These are phyloP conservation scores for Diaporthe batatas DNA, from an alignment of 2,329 filamentous ascomycete genomes.

Conservation along the genomic window DNA sequence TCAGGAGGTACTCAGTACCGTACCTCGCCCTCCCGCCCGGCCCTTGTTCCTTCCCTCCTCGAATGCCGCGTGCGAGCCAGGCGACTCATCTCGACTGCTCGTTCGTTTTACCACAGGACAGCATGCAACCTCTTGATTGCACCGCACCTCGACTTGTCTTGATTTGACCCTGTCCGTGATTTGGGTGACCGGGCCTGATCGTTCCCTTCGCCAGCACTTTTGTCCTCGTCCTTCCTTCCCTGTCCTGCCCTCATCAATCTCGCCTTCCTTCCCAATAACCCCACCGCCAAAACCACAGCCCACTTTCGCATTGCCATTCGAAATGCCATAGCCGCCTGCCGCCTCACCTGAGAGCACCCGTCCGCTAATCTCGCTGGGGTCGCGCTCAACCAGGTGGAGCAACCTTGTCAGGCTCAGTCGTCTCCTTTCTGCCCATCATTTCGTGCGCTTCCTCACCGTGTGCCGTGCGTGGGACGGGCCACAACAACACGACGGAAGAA, in stretches of 20 bases:
- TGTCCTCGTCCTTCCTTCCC: constrained; percentile 6
- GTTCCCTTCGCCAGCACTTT: constrained; percentile 21
- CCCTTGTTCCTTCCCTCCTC: constrained; percentile 30
- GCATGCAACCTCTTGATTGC: constrained; percentile 24
- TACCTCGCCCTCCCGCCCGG: constrained; percentile 7
- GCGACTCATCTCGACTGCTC: constrained; percentile 30
- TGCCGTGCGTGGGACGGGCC: constrained; percentile 24
- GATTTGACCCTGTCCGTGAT: constrained; percentile 21
- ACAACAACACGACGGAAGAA: constrained; percentile 37
- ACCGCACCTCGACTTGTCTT: constrained; percentile 14
- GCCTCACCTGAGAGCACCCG: constrained; percentile 38
- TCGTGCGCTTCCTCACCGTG: constrained; percentile 31
- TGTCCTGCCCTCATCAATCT: not conserved
- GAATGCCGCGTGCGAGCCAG: constrained; percentile 17
- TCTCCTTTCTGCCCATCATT: constrained; percentile 20
- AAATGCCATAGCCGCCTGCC: constrained; percentile 37
- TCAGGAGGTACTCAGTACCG: not conserved
- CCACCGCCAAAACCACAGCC: constrained; percentile 16
- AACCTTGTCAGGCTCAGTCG: constrained; percentile 13
- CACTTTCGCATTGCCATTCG: constrained; percentile 34
- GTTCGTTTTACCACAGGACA: not conserved
- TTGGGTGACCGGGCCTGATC: constrained; percentile 25
- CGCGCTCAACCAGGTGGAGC: constrained; percentile 33
- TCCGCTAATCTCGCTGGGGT: constrained; percentile 32
- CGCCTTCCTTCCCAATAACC: constrained; percentile 22